Base-by-base conservation (phyloP, 1,139 yeast genomes). In the Geotrichum histeridarum region DNA sequence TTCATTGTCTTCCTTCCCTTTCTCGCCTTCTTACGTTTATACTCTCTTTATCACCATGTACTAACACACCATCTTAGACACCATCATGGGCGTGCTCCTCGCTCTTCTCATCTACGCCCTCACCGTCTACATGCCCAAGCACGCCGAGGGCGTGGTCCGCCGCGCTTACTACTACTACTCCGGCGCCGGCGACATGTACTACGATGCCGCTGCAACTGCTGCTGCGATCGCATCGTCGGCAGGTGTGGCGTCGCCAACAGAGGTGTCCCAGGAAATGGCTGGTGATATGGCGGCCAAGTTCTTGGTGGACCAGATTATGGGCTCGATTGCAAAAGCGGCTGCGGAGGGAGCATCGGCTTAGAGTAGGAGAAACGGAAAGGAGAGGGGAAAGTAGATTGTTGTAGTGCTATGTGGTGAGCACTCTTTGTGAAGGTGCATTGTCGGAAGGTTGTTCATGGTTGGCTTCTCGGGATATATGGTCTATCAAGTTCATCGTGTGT, bases 111-210 rank as follows among this genome's bases (percentile, higher is more conserved):
- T 57, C 33, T 61, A 60, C 51, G 65, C 66, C 11, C 53, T 62
- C 30, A 52, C 62, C 15, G 57, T 59, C 22, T 66, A 66, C 53
- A 57, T 65, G 37, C 69, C 69, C 11, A 56, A 58, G 30, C 66
- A 64, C 47, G 55, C 62, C n/a, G 53, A 53, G 43, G 54, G 50
- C 39, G 54, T 64, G 38, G 36, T 55, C 18, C 54, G 59, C 31
- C 59, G 68, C 31, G 57, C 64, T 33, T 64, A 64, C 48, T 66
- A 64, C 55, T 66, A 65, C 50, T 59, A 56, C 33, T 60, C 61
- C 3, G 65, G 65, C 7, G n/a, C n/a, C n/a, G 57, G 58, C 7
- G 56, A 54, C 14, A 50, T 51, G 39, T 43, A 50, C 31, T 53
- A 54, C 36, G 32, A n/a, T 7, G 37, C 37, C 6, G 37, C 37